Base-by-base conservation (phyloP, 495 filamentous ascomycete species). In the Penicillium ochrochloron region DNA sequence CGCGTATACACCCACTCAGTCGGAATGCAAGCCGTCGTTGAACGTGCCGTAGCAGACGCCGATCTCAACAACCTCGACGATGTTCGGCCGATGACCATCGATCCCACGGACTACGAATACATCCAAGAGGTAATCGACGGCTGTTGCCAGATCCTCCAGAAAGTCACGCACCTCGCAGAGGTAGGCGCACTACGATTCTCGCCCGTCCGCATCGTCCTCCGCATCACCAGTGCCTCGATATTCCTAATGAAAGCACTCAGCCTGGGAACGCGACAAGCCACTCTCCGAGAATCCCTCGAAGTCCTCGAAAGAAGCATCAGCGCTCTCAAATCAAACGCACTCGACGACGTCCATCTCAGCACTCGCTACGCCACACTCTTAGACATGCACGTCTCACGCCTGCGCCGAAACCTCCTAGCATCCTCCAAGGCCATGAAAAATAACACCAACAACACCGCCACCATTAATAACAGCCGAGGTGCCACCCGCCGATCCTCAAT, bases 101-200 rank as follows among this genome's bases (percentile, higher is more conserved):
- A 87, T 59, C 66, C 75, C 37, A 81, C 72, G 37, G 83, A 85
- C 58, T 84, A 84, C 66, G 81, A 83, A 67, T 84, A 83, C 64
- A 85, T 85, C 27, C 78, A 83, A 70, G 83, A 85, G 66, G 83
- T 85, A 2, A 82, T 84, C 31, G 82, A 85, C 33, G 82, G 82
- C 2, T 83, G 82, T 63, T 78, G 82, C 51, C 74, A 83, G 55
- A 84, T 85, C 56, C 66, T 85, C 5, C 73, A 78, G 37, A 83
- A 81, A 65, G 78, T 80, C 25, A 74, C 64, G 15, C 75, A 84
- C 25, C 73, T 82, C 6, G 78, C 78, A 2, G 73, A 81, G 27
- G 54, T 67, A 8, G 80, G 76, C 8, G 77, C 76, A 14, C 62
- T 85, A 35, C 78, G 76, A 9, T 85, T 83, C 57, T 82, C 77